A percentile compares a stretch with the other conserved stretches of the same genome.
phyloP scores from a whole-genome alignment of 805 yeast genomes.

The Komagataella populi region DNA sequence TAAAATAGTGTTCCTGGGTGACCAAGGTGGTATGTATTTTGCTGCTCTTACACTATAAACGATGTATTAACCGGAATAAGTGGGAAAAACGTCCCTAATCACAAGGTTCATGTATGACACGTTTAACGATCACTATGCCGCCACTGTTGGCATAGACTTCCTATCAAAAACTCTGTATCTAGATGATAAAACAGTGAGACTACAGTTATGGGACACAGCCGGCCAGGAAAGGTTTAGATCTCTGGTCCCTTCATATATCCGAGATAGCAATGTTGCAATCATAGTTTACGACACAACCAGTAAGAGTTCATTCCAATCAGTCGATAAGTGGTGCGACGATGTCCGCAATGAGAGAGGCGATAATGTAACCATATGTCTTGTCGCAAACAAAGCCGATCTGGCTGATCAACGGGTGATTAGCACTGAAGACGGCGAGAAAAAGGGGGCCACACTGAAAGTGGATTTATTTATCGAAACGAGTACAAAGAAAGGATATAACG shows the following conservation, averaged over 20 bases:
- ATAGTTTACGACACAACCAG: conserved; percentile 90
- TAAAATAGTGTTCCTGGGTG: conserved; percentile 94
- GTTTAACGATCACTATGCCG: conserved; percentile 90
- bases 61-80: conserved; percentile 17
- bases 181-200: conserved; percentile 88
- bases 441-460: conserved; percentile 61
- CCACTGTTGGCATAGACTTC: conserved; percentile 95
- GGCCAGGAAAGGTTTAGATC: conserved; percentile 95
- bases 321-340: conserved; percentile 88
- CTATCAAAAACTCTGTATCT: conserved; percentile 89
- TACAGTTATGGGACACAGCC: conserved; percentile 96
- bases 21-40: conserved; percentile 56
- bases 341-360: conserved; percentile 86
- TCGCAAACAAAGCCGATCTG: conserved; percentile 85
- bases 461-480: conserved; percentile 83
- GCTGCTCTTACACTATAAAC: background rate
- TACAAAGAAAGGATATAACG: conserved; percentile 91
- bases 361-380: conserved; percentile 79
- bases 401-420: conserved; percentile 71
- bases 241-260: conserved; percentile 85
- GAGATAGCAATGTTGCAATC: conserved; percentile 96
- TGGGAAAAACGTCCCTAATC: conserved; percentile 90
- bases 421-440: conserved; percentile 70
- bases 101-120: conserved; percentile 98
- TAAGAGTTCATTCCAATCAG: conserved; percentile 69